Base-by-base conservation (phyloP, 2,329 filamentous ascomycete species). In the Mycosphaerella arachidis region DNA sequence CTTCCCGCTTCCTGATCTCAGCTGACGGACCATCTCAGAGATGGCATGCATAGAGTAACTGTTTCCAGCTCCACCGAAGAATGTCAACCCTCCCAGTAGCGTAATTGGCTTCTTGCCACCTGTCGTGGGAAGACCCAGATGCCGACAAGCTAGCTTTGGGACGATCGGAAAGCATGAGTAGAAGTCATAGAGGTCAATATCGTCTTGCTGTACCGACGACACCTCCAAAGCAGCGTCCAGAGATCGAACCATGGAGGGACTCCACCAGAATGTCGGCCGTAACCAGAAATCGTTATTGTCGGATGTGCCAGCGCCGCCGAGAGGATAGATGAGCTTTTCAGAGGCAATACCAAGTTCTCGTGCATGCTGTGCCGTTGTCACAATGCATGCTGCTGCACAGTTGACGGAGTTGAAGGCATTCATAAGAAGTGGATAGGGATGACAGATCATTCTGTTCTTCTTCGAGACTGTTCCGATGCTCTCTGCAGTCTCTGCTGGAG, bases 321-420 rank as follows among this genome's bases (percentile, higher is more conserved):
- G 73, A 0, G 85, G 78, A 67, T 88, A 89, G 1, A 89, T 81
- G 85, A 85, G 88, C 69, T 79, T 79, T 6, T 77, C 75, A 53
- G 80, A 67, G 0, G 83, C 78, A 10, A 89, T 79, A 0, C 81
- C 80, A 1, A 89, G 74, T 48, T 80, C 71, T 46, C 71, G 72
- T 0, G 87, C 86, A 67, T 79, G 76, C 0, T 82, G 77, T 0
- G 77, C 78, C 0, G 84, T 84, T 0, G 86, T 89, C 4, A 89
- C 60, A 16, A 89, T 76, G 58, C 81, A 80, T 7, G 86, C 84
- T 0, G 79, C 83, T 2, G 86, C 81, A 13, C 89, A 74, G 61
- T 89, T 89, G 37, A 89, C 81, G 1, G 79, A 86, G 64, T 89
- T 89, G 73, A 88, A 89, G 0, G 86, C 86, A 67, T 89, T 89